phyloP scores from a whole-genome alignment of 148 eudicot genomes.

The Arctostaphylos glauca region DNA sequence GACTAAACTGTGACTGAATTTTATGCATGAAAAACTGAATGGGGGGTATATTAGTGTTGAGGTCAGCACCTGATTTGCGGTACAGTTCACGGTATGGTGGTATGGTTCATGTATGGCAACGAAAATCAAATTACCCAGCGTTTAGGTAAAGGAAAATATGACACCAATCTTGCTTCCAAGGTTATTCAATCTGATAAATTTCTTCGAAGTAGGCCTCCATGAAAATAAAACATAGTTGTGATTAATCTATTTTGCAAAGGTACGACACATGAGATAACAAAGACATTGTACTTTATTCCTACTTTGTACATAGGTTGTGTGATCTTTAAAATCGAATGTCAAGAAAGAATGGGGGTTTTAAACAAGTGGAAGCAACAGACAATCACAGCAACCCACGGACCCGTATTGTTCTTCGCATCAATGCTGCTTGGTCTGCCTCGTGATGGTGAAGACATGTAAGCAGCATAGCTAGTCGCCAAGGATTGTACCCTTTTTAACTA shows the following conservation, averaged over 20 bases:
- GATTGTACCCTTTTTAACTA: constrained; percentile 12
- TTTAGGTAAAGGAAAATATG: neutral
- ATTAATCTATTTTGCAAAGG: neutral
- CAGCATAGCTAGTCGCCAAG: neutral
- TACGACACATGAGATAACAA: neutral
- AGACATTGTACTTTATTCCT: constrained; percentile 5
- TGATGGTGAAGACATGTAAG: neutral
- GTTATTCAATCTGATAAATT: neutral
- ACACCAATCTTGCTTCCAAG: neutral
- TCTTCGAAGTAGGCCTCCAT: neutral
- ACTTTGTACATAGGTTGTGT: constrained; percentile 5
- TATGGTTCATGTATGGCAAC: neutral
- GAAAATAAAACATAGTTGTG: neutral
- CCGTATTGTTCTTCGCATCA: neutral
- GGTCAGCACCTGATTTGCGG: neutral
- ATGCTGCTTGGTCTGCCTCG: neutral
- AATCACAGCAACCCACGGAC: neutral
- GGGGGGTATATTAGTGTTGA: too few relatives aligned
- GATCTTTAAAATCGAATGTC: constrained; percentile 13
- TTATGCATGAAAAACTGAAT: too few relatives aligned
- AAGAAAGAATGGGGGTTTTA: neutral
- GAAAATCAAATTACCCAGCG: neutral
- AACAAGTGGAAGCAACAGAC: constrained; percentile 10
- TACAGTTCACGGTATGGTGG: too few relatives aligned
- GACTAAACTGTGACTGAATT: too few relatives aligned